Percentiles rank a stretch among this genome's conserved stretches.
These are phyloP conservation scores for Dunaliella sp. DNA, from an alignment of 139 green algal genomes.

Conservation along the genomic window DNA sequence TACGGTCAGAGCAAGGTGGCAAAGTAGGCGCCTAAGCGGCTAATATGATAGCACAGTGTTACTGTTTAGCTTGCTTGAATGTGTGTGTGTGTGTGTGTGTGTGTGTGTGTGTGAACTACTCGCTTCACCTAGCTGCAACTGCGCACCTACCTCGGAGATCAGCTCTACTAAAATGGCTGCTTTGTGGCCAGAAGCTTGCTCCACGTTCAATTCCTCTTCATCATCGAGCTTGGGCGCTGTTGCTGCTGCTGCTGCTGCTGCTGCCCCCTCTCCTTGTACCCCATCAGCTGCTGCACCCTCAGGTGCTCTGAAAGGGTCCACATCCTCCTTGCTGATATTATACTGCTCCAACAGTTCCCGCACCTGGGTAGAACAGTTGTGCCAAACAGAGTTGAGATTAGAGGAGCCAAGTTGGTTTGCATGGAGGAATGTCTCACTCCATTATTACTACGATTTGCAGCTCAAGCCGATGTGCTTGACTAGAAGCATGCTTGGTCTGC, in stretches of 20 bases:
- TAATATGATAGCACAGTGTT: too few species aligned
- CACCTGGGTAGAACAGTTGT: background rate
- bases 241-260: background rate
- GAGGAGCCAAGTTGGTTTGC: too few species aligned
- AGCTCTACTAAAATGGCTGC: slow-evolving; percentile 22
- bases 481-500: too few species aligned
- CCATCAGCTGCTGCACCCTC: background rate
- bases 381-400: too few species aligned
- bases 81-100: too few species aligned
- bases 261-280: background rate
- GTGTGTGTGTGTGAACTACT: background rate
- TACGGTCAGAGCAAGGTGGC: too few species aligned
- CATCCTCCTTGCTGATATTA: background rate
- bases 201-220: background rate
- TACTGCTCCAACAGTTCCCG: background rate
- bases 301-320: background rate
- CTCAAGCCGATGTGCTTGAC: too few species aligned
- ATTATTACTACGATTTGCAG: too few species aligned
- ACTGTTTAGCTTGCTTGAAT: too few species aligned
- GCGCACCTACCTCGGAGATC: slow-evolving; percentile 2
- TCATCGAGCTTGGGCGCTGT: background rate
- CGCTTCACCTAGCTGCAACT: background rate
- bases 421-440: too few species aligned
- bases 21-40: too few species aligned
- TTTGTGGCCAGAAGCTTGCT: background rate